Evolutionary conservation across 805 yeast species (phyloP).

Genomic region (Pichia insulana): DNA sequence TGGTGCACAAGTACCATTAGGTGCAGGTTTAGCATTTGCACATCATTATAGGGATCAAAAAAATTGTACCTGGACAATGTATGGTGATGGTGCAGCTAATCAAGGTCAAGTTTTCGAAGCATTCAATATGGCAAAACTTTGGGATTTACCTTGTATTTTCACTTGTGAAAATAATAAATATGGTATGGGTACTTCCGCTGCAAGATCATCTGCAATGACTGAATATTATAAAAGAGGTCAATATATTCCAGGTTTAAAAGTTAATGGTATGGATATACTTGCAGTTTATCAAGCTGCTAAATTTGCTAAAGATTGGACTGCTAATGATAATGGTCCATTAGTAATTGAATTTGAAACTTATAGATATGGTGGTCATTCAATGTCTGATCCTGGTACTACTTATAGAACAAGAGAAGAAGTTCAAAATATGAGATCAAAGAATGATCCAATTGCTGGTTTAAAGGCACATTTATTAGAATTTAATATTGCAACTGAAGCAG

Average conservation of each 20-base stretch:
- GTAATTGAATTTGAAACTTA: conserved; percentile 96
- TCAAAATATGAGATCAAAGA: conserved; percentile 97
- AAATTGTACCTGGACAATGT: conserved; percentile 76
- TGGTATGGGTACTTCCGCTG: conserved; percentile 99
- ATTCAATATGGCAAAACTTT: conserved; percentile 97
- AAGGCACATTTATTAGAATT: conserved; percentile 78
- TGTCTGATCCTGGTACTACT: conserved; percentile 99
- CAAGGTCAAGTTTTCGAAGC: conserved; percentile 99
- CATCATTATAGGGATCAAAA: conserved; percentile 83
- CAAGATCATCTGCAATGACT: conserved; percentile 93
- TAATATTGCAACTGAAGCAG: conserved; percentile 86
- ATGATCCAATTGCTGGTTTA: conserved; percentile 95
- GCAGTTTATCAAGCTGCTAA: conserved; percentile 94
- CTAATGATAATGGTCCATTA: conserved; percentile 90
- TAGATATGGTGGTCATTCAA: conserved; percentile 99
- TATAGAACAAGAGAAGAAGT: conserved; percentile 99
- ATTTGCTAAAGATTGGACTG: conserved; percentile 94
- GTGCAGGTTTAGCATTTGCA: conserved; percentile 97
- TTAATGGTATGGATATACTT: conserved; percentile 96
- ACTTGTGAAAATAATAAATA: conserved; percentile 98
- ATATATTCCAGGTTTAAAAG: conserved; percentile 96
- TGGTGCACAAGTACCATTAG: conserved; percentile 98
- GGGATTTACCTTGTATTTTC: conserved; percentile 91
- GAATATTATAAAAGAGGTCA: conserved; percentile 99
- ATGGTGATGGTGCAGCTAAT: conserved; percentile 99